These are phyloP conservation scores for Phytopythium sindhum DNA, from an alignment of 352 stramenopile species.

Conservation along the genomic window DNA sequence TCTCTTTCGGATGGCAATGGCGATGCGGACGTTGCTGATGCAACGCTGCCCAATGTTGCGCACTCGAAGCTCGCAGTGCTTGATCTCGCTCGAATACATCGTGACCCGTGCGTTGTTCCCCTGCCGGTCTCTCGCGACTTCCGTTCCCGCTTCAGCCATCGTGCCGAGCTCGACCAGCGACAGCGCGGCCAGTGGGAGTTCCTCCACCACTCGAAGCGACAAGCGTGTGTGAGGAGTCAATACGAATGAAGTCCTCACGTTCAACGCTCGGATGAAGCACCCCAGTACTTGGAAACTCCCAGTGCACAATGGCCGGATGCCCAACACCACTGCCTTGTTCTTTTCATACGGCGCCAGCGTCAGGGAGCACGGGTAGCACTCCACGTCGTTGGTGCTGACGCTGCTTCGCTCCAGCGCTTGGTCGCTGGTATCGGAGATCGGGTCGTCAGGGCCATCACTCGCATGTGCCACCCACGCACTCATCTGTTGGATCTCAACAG, in stretches of 20 bases:
- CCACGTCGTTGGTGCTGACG: constrained; percentile 20
- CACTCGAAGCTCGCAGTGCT: constrained; percentile 48
- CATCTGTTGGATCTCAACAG: constrained; percentile 58
- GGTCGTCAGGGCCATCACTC: not conserved
- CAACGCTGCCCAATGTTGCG: constrained; percentile 39
- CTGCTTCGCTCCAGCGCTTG: not conserved
- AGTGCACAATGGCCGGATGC: constrained; percentile 38
- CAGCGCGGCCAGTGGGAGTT: constrained; percentile 43
- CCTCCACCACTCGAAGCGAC: constrained; percentile 35
- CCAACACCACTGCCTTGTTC: constrained; percentile 40
- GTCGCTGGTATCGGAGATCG: not conserved
- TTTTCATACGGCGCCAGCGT: constrained; percentile 52
- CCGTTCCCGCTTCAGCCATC: constrained; percentile 10
- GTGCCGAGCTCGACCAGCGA: constrained; percentile 44
- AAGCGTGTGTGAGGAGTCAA: constrained; percentile 16
- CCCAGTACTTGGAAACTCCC: constrained; percentile 44
- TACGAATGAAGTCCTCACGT: constrained; percentile 55
- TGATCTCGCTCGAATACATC: constrained; percentile 71
- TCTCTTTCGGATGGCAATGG: constrained; percentile 28
- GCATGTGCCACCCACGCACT: constrained; percentile 41
- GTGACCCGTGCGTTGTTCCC: constrained; percentile 31
- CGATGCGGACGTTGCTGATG: constrained; percentile 42
- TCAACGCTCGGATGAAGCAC: constrained; percentile 61
- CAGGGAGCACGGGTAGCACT: constrained; percentile 58
- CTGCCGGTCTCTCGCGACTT: not conserved